Conservation (phyloP, 768 basidiomycete species). For the Cyclocybe cylindracea region DNA sequence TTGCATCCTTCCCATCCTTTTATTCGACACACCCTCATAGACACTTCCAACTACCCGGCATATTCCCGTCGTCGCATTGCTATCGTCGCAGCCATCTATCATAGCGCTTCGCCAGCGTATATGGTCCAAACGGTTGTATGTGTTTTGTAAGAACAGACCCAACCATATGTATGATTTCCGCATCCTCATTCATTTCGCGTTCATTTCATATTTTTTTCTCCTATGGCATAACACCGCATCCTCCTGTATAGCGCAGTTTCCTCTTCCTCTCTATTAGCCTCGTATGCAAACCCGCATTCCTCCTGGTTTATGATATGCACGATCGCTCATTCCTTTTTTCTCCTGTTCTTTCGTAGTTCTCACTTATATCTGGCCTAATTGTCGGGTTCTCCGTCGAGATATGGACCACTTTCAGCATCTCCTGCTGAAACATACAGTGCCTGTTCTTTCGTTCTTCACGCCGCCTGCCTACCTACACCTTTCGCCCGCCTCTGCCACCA, state of each 20-base stretch:
- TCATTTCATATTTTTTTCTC: not conserved
- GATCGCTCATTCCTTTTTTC: constrained; percentile 1
- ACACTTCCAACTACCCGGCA: not conserved
- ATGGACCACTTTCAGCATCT: too few species aligned
- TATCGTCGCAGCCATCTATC: constrained; percentile 9
- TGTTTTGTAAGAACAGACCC: constrained; percentile 16
- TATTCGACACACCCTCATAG: not conserved
- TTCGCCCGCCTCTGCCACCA: too few species aligned
- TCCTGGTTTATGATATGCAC: constrained; percentile 3
- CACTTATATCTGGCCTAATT: too few species aligned
- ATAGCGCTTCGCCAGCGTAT: not conserved
- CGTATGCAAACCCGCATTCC: not conserved
- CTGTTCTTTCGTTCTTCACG: too few species aligned
- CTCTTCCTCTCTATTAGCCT: not conserved
- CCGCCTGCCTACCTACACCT: too few species aligned
- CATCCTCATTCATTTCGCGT: constrained; percentile 8
- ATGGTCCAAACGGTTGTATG: constrained; percentile 10
- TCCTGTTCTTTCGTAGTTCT: not conserved
- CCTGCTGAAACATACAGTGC: too few species aligned
- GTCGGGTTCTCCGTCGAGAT: too few species aligned
- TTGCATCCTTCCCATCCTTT: not conserved
- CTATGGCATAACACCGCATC: not conserved
- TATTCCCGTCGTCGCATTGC: constrained; percentile 1
- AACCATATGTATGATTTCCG: constrained; percentile 13
- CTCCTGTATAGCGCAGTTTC: not conserved